Evolutionary conservation across 306 rosid species (phyloP).

Genomic region (Cicer chorassanicum): DNA sequence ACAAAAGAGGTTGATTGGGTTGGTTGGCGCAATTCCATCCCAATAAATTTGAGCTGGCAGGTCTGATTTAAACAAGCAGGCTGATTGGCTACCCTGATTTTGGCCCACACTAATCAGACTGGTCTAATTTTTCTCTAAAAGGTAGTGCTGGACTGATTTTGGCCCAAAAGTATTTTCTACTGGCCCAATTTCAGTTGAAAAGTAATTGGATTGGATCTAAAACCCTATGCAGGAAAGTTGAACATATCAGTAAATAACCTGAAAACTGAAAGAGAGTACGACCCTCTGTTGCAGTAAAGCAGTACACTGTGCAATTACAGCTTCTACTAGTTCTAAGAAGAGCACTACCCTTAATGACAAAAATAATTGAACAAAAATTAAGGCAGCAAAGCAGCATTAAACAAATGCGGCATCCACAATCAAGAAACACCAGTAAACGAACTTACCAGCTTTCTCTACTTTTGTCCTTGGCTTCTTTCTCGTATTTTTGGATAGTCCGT

Average conservation of each 20-base stretch:
- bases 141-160: background rate
- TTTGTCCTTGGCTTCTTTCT: conserved; percentile 97
- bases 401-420: conserved; percentile 19
- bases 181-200: background rate
- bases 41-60: background rate
- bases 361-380: conserved; percentile 8
- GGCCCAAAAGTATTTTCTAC: background rate
- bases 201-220: conserved; percentile 5
- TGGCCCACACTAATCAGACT: background rate
- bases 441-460: conserved; percentile 98
- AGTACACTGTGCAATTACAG: background rate
- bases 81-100: conserved; percentile 1
- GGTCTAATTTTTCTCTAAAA: background rate
- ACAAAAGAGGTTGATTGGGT: background rate
- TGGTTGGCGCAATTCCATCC: background rate
- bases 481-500: conserved; percentile 93
- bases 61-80: conserved; percentile 9
- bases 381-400: conserved; percentile 6
- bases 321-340: conserved; percentile 19
- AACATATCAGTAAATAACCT: conserved; percentile 24
- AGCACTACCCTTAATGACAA: background rate
- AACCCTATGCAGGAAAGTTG: background rate
- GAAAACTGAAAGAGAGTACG: background rate
- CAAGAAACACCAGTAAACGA: conserved; percentile 38
- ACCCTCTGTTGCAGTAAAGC: background rate